These are phyloP conservation scores for Sporothrix brunneoviolacea DNA, from an alignment of 2,329 filamentous ascomycete species.

Conservation along the genomic window DNA sequence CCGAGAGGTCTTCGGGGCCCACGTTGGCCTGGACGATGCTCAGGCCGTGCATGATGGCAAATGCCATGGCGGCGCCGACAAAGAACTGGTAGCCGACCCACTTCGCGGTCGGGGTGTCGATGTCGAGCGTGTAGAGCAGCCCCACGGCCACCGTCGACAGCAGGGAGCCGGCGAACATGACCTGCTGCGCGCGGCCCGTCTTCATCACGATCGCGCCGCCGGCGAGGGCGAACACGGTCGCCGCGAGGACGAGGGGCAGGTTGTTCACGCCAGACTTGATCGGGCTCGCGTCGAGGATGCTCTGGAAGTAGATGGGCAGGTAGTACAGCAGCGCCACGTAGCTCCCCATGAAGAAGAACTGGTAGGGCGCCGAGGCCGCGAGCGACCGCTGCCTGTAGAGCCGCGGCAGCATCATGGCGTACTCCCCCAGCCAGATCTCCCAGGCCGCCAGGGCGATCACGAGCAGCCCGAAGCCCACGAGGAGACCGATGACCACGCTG, in stretches of 20 bases:
- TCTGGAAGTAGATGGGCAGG: constrained; percentile 45
- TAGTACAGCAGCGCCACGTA: constrained; percentile 40
- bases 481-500: constrained; percentile 27
- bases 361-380: constrained; percentile 32
- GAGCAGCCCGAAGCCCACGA: constrained; percentile 24
- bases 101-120: constrained; percentile 22
- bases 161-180: constrained; percentile 20
- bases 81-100: constrained; percentile 33
- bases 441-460: constrained; percentile 24
- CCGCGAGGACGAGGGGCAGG: constrained; percentile 28
- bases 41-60: constrained; percentile 35
- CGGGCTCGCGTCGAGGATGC: constrained; percentile 32
- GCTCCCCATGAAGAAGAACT: constrained; percentile 34
- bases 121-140: constrained; percentile 27
- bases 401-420: constrained; percentile 42
- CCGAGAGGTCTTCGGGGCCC: constrained; percentile 29
- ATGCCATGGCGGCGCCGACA: constrained; percentile 3
- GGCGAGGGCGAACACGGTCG: constrained; percentile 24
- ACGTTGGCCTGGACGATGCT: constrained; percentile 42
- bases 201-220: constrained; percentile 23
- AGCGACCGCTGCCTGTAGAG: constrained; percentile 38
- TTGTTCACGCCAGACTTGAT: constrained; percentile 30
- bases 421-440: constrained; percentile 33
- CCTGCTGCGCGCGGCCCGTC: constrained; percentile 17
- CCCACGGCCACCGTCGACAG: constrained; percentile 25